These are phyloP conservation scores for Peronospora destructor DNA, from an alignment of 352 stramenopile species.

Conservation along the genomic window DNA sequence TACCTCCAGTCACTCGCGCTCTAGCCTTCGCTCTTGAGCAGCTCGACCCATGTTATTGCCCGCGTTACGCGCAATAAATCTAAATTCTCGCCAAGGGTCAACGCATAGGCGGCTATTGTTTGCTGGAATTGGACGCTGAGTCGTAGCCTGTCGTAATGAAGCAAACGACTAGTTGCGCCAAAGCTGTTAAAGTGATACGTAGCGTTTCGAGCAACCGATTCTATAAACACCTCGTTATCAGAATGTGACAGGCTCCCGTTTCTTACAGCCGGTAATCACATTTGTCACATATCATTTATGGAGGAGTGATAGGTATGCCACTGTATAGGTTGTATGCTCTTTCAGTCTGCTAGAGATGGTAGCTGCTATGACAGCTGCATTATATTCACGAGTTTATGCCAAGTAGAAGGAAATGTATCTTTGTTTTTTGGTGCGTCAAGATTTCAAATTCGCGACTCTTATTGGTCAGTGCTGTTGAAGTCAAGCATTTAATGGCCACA, in stretches of 20 bases:
- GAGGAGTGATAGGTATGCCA: neutral
- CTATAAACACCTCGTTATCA: neutral
- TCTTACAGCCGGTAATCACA: conserved; percentile 15
- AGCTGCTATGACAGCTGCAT: neutral
- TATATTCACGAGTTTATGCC: neutral
- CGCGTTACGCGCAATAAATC: too few relatives aligned
- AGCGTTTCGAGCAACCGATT: neutral
- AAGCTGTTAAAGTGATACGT: too few relatives aligned
- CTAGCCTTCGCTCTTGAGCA: too few relatives aligned
- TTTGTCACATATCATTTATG: conserved; percentile 13
- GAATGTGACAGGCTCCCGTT: conserved; percentile 9
- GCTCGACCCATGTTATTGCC: too few relatives aligned
- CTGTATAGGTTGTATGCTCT: neutral
- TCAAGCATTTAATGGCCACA: conserved; percentile 7
- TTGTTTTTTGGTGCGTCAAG: neutral
- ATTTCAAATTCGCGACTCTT: conserved; percentile 5
- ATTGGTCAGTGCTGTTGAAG: conserved; percentile 14
- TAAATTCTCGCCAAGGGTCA: neutral
- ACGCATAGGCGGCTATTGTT: neutral
- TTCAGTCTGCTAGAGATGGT: neutral
- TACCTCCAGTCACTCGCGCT: too few relatives aligned
- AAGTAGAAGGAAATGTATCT: conserved; percentile 4
- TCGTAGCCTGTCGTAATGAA: neutral
- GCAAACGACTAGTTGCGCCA: neutral
- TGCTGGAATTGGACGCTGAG: neutral